Conservation (phyloP, 164 flowering plant genomes). For the Euptelea pleiosperma region DNA sequence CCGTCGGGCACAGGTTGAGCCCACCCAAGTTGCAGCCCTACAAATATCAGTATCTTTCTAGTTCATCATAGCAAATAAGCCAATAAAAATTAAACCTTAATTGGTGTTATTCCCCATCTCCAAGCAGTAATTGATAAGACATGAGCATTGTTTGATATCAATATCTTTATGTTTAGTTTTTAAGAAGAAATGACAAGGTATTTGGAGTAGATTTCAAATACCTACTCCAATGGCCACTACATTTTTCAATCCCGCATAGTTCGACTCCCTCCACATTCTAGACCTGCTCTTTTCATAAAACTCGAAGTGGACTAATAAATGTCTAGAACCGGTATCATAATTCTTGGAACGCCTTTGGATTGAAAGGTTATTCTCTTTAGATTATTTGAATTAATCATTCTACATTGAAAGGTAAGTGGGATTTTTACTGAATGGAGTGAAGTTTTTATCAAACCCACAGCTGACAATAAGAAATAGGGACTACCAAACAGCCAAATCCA, state of each 20-base stretch:
- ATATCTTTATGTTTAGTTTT: no score
- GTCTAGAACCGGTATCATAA: not conserved
- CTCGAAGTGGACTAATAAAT: not conserved
- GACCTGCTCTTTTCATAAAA: slow-evolving; percentile 41
- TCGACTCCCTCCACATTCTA: slow-evolving; percentile 96
- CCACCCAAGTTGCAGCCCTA: no score
- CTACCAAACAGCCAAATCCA: slow-evolving; percentile 84
- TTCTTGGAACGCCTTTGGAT: not conserved
- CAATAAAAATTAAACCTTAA: slow-evolving; percentile 51
- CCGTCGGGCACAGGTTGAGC: no score
- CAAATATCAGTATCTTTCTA: no score
- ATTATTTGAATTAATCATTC: no score
- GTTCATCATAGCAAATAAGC: not conserved
- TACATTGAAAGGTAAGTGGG: not conserved
- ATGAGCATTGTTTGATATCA: slow-evolving; percentile 31
- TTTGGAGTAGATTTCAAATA: slow-evolving; percentile 16
- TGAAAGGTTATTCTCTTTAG: not conserved
- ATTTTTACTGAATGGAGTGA: not conserved
- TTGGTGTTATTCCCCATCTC: slow-evolving; percentile 98
- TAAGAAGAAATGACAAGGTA: no score
- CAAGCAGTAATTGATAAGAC: slow-evolving; percentile 91
- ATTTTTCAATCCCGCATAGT: slow-evolving; percentile 92
- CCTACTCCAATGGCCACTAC: slow-evolving; percentile 97
- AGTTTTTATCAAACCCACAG: slow-evolving; percentile 55
- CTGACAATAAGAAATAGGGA: slow-evolving; percentile 73